Evolutionary conservation across 768 basidiomycete species (phyloP).

Genomic region (Leccinellum albellum): DNA sequence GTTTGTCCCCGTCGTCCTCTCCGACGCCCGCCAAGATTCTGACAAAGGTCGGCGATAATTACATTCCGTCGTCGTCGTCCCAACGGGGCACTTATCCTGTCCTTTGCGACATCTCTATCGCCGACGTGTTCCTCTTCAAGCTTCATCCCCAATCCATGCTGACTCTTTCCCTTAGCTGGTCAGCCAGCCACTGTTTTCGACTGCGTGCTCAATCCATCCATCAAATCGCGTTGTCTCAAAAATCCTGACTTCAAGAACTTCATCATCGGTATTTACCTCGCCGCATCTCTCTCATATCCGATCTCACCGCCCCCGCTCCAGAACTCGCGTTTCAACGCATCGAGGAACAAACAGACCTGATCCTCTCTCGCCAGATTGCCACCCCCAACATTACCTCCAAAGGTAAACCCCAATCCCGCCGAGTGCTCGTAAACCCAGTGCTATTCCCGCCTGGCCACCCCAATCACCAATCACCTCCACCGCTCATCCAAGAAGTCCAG

Average conservation of each 20-base stretch:
- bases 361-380: constrained; percentile 63
- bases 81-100: neutral
- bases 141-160: neutral
- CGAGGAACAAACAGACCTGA: constrained; percentile 55
- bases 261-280: constrained; percentile 49
- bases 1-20: constrained; percentile 71
- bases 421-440: constrained; percentile 49
- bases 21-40: constrained; percentile 53
- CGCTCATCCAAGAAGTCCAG: constrained; percentile 32
- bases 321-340: constrained; percentile 68
- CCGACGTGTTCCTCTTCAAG: constrained; percentile 6
- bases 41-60: constrained; percentile 60
- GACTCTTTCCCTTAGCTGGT: constrained; percentile 46
- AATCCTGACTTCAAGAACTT: constrained; percentile 67
- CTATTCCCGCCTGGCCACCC: constrained; percentile 32
- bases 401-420: constrained; percentile 59
- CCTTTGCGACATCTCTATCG: constrained; percentile 14
- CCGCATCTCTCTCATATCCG: neutral
- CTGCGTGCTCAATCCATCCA: constrained; percentile 56
- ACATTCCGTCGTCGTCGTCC: constrained; percentile 7
- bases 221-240: constrained; percentile 56
- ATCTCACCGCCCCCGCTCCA: constrained; percentile 27
- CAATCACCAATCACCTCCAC: constrained; percentile 8
- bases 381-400: constrained; percentile 78
- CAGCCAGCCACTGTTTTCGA: constrained; percentile 70